Conservation (phyloP, 2,329 filamentous ascomycete genomes). For the Aspergillus awamori region DNA sequence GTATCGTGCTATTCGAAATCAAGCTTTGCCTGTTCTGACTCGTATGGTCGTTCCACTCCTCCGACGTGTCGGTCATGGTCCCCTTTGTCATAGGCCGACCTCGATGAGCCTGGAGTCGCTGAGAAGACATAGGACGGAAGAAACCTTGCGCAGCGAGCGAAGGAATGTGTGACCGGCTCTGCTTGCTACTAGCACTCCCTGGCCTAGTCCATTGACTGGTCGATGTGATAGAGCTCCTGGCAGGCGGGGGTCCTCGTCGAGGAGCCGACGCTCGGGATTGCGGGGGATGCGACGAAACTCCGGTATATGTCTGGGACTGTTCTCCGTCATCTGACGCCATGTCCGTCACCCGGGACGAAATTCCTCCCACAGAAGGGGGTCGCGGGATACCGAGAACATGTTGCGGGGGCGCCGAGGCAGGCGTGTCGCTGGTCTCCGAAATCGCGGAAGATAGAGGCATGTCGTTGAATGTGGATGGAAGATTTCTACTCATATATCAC, state of each 20-base stretch:
- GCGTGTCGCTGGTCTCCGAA: slow-evolving; percentile 47
- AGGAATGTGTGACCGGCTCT: slow-evolving; percentile 84
- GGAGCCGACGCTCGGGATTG: slow-evolving; percentile 62
- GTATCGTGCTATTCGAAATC: slow-evolving; percentile 56
- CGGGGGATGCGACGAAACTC: slow-evolving; percentile 54
- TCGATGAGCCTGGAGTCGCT: slow-evolving; percentile 88
- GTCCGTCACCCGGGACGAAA: slow-evolving; percentile 74
- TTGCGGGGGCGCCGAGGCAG: slow-evolving; percentile 41
- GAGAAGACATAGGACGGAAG: slow-evolving; percentile 95
- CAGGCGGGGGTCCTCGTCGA: slow-evolving; percentile 55
- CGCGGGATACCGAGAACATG: slow-evolving; percentile 56
- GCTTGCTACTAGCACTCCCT: slow-evolving; percentile 63
- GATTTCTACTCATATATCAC: slow-evolving; percentile 16
- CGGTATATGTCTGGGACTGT: slow-evolving; percentile 41
- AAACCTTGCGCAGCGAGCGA: slow-evolving; percentile 88
- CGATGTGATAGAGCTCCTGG: slow-evolving; percentile 42
- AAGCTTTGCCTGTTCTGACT: slow-evolving; percentile 62
- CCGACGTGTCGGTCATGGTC: slow-evolving; percentile 37
- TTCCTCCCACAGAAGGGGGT: slow-evolving; percentile 47
- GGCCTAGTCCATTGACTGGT: slow-evolving; percentile 53
- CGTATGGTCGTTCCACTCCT: slow-evolving; percentile 49
- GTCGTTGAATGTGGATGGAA: slow-evolving; percentile 7
- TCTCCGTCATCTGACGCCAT: slow-evolving; percentile 57
- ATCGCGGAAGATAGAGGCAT: slow-evolving; percentile 30
- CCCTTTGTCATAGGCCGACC: slow-evolving; percentile 52